phyloP scores from a whole-genome alignment of 108 stramenopile genomes.

The Skeletonema costatum region DNA sequence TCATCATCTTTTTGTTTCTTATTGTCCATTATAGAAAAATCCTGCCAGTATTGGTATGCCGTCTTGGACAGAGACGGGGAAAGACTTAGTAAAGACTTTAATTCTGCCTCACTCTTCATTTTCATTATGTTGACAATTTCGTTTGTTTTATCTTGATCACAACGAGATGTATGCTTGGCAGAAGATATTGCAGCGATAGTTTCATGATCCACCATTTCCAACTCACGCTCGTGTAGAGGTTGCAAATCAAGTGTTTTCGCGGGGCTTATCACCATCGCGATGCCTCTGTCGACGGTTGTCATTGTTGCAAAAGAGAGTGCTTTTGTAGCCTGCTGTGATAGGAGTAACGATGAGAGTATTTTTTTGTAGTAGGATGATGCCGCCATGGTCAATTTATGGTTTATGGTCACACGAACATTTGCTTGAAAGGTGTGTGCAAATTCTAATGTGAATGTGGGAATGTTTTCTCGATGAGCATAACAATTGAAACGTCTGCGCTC shows the following conservation, averaged over 20 bases:
- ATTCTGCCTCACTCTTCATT: slow-evolving; percentile 29
- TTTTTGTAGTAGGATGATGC: too few relatives aligned
- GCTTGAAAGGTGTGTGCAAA: too few relatives aligned
- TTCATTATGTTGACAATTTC: slow-evolving; percentile 45
- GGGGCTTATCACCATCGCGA: slow-evolving; percentile 62
- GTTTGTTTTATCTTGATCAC: slow-evolving; percentile 30
- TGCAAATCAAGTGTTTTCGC: slow-evolving; percentile 67
- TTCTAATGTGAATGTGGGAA: too few relatives aligned
- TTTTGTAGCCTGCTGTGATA: not conserved
- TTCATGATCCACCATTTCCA: not conserved
- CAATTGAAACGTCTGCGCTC: too few relatives aligned
- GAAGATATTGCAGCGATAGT: not conserved
- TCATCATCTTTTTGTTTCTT: not conserved
- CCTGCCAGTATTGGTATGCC: slow-evolving; percentile 40
- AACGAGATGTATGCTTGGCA: slow-evolving; percentile 23
- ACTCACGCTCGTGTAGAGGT: slow-evolving; percentile 11
- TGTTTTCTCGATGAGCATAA: too few relatives aligned
- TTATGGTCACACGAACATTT: too few relatives aligned
- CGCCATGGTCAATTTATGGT: too few relatives aligned
- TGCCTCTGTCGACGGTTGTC: not conserved
- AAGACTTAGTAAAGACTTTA: slow-evolving; percentile 58
- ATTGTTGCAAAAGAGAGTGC: not conserved
- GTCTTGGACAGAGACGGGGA: slow-evolving; percentile 48
- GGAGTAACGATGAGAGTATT: not conserved
- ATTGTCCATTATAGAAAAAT: slow-evolving; percentile 16